Evolutionary conservation across 2,329 filamentous ascomycete genomes (phyloP).

Genomic region (Phaeomoniella chlamydospora): DNA sequence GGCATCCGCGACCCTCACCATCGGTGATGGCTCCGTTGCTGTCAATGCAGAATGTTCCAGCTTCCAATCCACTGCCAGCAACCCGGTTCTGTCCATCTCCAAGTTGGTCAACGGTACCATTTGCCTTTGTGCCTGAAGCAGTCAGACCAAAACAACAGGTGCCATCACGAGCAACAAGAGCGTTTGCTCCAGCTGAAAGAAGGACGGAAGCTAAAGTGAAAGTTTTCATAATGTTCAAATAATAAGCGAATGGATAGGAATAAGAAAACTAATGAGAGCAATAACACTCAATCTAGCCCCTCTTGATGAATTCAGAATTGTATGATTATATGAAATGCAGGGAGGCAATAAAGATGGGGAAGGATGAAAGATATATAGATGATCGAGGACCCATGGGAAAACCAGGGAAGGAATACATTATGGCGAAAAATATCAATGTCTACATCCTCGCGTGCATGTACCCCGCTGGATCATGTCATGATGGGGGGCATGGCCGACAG

Average conservation of each 20-base stretch:
- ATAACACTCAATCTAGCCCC: too few relatives aligned
- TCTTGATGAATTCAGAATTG: background rate
- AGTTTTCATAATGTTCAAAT: slow-evolving; percentile 21
- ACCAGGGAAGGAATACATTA: background rate
- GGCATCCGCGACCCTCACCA: slow-evolving; percentile 42
- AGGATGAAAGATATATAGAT: background rate
- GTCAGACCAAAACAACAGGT: slow-evolving; percentile 39
- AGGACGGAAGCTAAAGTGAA: slow-evolving; percentile 22
- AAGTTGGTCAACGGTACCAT: slow-evolving; percentile 45
- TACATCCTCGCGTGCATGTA: background rate
- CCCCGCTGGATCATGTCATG: background rate
- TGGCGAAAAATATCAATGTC: background rate
- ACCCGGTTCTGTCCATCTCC: slow-evolving; percentile 48
- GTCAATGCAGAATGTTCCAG: slow-evolving; percentile 40
- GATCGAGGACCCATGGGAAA: background rate
- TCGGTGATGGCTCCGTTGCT: slow-evolving; percentile 41
- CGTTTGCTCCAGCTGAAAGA: slow-evolving; percentile 24
- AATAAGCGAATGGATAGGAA: background rate
- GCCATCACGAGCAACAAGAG: slow-evolving; percentile 20
- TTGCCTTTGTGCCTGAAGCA: slow-evolving; percentile 31
- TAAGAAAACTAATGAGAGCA: background rate
- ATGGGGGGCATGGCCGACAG: background rate
- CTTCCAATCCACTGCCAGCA: slow-evolving; percentile 28
- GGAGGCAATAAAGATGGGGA: background rate
- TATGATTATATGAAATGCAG: background rate